phyloP scores from a whole-genome alignment of 75 land plant genomes.

The Sequoia sempervirens region DNA sequence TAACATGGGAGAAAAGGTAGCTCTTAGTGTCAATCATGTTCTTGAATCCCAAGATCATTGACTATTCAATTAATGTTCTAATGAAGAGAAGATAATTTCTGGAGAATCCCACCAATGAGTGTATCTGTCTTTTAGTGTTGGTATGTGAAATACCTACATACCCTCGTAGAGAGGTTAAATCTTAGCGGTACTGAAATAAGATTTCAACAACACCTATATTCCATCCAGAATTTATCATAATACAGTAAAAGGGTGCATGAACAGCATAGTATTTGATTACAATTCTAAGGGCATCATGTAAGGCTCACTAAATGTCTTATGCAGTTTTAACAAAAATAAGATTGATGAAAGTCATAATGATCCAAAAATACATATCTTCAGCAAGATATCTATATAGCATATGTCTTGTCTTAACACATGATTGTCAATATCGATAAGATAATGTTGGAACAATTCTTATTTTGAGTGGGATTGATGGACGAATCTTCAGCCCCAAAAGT shows the following conservation, averaged over 20 bases:
- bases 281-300: neutral
- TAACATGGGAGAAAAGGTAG: neutral
- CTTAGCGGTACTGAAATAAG: neutral
- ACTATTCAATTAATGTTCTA: no score
- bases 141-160: neutral
- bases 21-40: neutral
- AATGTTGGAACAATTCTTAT: neutral
- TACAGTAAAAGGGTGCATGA: neutral
- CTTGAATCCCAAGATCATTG: neutral
- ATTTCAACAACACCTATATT: neutral
- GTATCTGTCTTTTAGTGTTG: neutral
- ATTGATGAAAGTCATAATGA: no score
- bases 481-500: neutral
- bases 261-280: neutral
- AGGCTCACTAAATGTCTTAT: neutral
- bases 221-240: neutral
- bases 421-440: neutral
- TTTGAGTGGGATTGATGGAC: neutral
- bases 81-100: neutral
- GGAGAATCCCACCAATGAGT: neutral
- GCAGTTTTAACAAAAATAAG: neutral
- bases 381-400: neutral
- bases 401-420: neutral
- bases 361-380: neutral
- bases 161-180: neutral